Evolutionary conservation across 2,329 filamentous ascomycete genomes (phyloP).

Genomic region (Nigrospora sphaerica): DNA sequence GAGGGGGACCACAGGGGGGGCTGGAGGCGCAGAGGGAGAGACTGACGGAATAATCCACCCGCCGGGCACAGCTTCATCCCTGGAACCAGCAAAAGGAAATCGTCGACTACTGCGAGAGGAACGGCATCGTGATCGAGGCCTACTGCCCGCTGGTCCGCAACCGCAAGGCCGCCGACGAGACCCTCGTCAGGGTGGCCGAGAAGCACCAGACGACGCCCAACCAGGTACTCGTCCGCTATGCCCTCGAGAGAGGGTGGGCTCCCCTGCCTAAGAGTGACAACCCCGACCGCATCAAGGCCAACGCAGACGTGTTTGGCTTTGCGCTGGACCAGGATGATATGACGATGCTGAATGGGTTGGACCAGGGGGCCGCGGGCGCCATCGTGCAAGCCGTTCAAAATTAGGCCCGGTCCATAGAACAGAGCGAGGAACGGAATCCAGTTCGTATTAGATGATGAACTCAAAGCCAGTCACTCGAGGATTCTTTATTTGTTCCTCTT

Average conservation of each 20-base stretch:
- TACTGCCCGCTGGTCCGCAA: slow-evolving; percentile 52
- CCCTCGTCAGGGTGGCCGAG: slow-evolving; percentile 46
- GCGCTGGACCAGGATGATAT: slow-evolving; percentile 51
- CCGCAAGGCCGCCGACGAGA: slow-evolving; percentile 52
- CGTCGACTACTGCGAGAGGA: slow-evolving; percentile 51
- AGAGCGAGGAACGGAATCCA: no score
- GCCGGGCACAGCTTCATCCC: slow-evolving; percentile 52
- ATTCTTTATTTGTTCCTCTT: no score
- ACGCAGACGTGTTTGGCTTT: slow-evolving; percentile 56
- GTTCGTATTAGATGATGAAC: no score
- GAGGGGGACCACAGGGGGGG: no score
- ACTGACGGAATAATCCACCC: no score
- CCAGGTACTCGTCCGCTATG: slow-evolving; percentile 63
- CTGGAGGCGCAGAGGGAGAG: no score
- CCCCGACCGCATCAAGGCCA: slow-evolving; percentile 50
- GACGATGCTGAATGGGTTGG: slow-evolving; percentile 40
- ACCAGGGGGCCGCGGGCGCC: slow-evolving; percentile 36
- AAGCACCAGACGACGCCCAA: slow-evolving; percentile 54
- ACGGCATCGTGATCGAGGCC: slow-evolving; percentile 45
- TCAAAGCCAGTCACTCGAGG: no score
- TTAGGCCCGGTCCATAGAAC: not conserved
- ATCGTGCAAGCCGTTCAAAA: slow-evolving; percentile 20
- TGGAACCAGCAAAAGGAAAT: slow-evolving; percentile 52
- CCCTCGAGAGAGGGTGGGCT: slow-evolving; percentile 62
- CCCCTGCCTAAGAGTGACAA: slow-evolving; percentile 61